Conservation (phyloP, 768 basidiomycete genomes). For the Leccinellum rugosiceps region DNA sequence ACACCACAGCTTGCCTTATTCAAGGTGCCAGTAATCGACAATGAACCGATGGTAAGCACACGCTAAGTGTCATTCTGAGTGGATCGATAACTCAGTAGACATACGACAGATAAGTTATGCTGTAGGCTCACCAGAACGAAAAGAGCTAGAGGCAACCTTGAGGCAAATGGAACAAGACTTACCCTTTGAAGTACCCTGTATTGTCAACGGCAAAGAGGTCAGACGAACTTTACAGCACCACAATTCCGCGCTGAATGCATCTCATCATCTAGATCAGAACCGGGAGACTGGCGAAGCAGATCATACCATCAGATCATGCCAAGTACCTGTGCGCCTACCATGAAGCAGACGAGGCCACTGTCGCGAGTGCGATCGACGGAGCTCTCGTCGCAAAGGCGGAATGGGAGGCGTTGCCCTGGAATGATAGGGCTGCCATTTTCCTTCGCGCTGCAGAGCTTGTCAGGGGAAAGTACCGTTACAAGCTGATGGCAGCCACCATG, state of each 20-base stretch:
- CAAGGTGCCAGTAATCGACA: slow-evolving; percentile 80
- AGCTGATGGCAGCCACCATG: slow-evolving; percentile 94
- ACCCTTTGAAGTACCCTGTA: slow-evolving; percentile 90
- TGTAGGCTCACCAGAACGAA: slow-evolving; percentile 74
- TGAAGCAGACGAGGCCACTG: slow-evolving; percentile 76
- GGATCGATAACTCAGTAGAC: background rate
- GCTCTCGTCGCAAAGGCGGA: slow-evolving; percentile 81
- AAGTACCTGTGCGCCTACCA: slow-evolving; percentile 81
- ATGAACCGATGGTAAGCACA: slow-evolving; percentile 85
- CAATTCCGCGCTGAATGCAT: slow-evolving; percentile 1
- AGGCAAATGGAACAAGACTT: slow-evolving; percentile 75
- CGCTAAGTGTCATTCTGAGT: background rate
- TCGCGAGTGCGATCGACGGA: slow-evolving; percentile 78
- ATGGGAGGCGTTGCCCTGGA: slow-evolving; percentile 97
- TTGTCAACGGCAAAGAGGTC: slow-evolving; percentile 87
- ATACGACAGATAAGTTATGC: slow-evolving; percentile 65
- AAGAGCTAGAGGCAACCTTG: slow-evolving; percentile 67
- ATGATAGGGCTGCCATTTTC: slow-evolving; percentile 96
- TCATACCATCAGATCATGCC: slow-evolving; percentile 84
- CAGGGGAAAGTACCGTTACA: slow-evolving; percentile 93
- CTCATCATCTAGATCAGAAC: slow-evolving; percentile 62
- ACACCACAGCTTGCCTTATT: slow-evolving; percentile 80
- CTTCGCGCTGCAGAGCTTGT: slow-evolving; percentile 96
- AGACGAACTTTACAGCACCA: slow-evolving; percentile 21
- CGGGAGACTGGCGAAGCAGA: slow-evolving; percentile 73